These are phyloP conservation scores for Glonium stellatum DNA, from an alignment of 495 filamentous ascomycete species.

Conservation along the genomic window DNA sequence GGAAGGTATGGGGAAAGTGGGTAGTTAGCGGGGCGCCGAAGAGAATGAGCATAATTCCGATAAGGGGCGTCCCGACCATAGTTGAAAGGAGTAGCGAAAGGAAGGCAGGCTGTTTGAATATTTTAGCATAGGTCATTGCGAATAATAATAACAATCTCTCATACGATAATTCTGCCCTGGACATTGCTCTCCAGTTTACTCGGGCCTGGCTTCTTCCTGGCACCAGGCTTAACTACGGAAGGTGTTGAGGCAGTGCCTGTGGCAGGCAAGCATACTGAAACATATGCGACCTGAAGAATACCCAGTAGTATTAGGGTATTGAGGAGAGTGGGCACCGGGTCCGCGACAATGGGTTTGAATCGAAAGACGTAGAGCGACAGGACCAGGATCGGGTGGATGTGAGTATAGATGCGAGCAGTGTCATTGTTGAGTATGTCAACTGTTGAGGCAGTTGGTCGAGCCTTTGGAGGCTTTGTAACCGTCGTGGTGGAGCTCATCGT, in stretches of 20 bases:
- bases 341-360: slow-evolving; percentile 61
- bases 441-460: slow-evolving; percentile 24
- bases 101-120: slow-evolving; percentile 49
- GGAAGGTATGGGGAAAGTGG: slow-evolving; percentile 67
- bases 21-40: slow-evolving; percentile 89
- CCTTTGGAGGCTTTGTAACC: slow-evolving; percentile 9
- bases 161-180: slow-evolving; percentile 31
- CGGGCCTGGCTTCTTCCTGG: slow-evolving; percentile 28
- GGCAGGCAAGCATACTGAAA: slow-evolving; percentile 64
- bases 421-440: slow-evolving; percentile 45
- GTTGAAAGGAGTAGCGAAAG: slow-evolving; percentile 54
- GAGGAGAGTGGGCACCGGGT: slow-evolving; percentile 62
- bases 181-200: slow-evolving; percentile 20
- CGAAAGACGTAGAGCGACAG: slow-evolving; percentile 51
- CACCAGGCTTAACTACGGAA: slow-evolving; percentile 28
- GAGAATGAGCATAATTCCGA: slow-evolving; percentile 64
- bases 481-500: slow-evolving; percentile 3
- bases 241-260: slow-evolving; percentile 40
- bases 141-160: slow-evolving; percentile 4
- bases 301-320: slow-evolving; percentile 55
- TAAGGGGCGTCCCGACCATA: slow-evolving; percentile 49
- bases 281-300: slow-evolving; percentile 61
- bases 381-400: slow-evolving; percentile 61
- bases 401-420: slow-evolving; percentile 46
- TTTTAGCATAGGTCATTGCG: slow-evolving; percentile 9